phyloP scores from a whole-genome alignment of 2,329 filamentous ascomycete species.

The Ophiostoma triangulosporum region DNA sequence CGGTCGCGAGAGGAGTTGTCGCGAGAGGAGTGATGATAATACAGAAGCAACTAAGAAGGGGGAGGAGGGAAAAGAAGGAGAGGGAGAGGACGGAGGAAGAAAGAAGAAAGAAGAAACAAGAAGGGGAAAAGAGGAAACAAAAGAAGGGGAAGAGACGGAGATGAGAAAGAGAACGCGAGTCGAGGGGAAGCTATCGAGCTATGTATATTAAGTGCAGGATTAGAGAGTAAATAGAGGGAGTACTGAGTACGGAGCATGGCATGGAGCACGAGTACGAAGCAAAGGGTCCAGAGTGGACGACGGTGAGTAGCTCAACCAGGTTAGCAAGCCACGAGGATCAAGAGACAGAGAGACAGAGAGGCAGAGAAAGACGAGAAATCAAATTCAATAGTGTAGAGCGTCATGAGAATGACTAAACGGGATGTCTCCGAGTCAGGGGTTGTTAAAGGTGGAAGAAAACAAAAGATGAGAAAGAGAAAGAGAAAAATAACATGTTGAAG shows the following conservation, averaged over 20 bases:
- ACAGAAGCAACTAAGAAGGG: not conserved
- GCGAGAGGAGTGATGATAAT: not conserved
- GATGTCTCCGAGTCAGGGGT: not conserved
- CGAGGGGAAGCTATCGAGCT: not conserved
- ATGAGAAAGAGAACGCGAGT: not conserved
- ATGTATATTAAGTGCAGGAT: not conserved
- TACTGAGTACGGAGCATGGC: not conserved
- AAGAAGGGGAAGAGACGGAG: not conserved
- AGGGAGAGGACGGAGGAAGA: not conserved
- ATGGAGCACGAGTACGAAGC: not conserved
- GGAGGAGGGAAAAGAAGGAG: not conserved
- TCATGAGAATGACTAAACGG: not conserved
- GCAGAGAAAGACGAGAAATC: constrained; percentile 21
- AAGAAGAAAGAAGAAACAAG: not conserved
- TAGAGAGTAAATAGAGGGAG: not conserved
- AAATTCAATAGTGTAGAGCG: not conserved
- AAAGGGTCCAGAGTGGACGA: not conserved
- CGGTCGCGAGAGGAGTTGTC: not conserved
- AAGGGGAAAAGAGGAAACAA: not conserved
- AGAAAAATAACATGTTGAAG: too few relatives aligned
- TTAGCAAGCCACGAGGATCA: not conserved
- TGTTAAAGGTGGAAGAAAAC: too few relatives aligned
- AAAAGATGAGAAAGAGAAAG: too few relatives aligned
- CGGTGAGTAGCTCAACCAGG: not conserved
- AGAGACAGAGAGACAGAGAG: constrained; percentile 1